Percentiles rank a stretch among this genome's conserved stretches.
Evolutionary conservation across 176 grass and related monocot genomes (phyloP).

Genomic region (Triticum turgidum): DNA sequence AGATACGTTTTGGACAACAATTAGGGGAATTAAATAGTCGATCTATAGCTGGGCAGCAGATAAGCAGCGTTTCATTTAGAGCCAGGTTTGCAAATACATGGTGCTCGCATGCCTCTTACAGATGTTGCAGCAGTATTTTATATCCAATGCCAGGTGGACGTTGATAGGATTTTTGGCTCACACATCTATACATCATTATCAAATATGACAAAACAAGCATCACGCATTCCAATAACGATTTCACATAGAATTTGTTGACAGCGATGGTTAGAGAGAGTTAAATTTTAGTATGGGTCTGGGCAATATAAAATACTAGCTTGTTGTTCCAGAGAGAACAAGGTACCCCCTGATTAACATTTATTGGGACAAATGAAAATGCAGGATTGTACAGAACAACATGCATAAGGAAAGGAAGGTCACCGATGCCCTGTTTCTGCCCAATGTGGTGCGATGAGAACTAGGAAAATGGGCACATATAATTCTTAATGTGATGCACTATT

Average conservation of each 20-base stretch:
- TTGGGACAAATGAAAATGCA: neutral
- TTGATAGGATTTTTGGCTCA: neutral
- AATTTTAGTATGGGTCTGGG: neutral
- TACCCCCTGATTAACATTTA: neutral
- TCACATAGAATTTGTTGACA: neutral
- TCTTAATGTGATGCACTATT: neutral
- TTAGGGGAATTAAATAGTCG: neutral
- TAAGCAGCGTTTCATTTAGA: neutral
- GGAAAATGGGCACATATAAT: neutral
- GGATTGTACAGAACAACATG: neutral
- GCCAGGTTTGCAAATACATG: neutral
- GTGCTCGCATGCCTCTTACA: neutral
- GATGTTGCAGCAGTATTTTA: neutral
- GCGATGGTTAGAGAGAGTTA: neutral
- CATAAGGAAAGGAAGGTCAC: neutral
- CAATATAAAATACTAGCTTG: neutral
- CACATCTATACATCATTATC: neutral
- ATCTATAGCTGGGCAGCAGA: neutral
- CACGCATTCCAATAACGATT: neutral
- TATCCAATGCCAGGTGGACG: neutral
- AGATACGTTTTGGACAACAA: neutral
- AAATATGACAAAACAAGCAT: constrained; percentile 5
- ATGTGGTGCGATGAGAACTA: neutral
- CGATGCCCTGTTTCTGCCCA: neutral
- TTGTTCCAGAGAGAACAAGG: neutral